phyloP scores from a whole-genome alignment of 2,329 filamentous ascomycete species.

The Penicillium glabrum region DNA sequence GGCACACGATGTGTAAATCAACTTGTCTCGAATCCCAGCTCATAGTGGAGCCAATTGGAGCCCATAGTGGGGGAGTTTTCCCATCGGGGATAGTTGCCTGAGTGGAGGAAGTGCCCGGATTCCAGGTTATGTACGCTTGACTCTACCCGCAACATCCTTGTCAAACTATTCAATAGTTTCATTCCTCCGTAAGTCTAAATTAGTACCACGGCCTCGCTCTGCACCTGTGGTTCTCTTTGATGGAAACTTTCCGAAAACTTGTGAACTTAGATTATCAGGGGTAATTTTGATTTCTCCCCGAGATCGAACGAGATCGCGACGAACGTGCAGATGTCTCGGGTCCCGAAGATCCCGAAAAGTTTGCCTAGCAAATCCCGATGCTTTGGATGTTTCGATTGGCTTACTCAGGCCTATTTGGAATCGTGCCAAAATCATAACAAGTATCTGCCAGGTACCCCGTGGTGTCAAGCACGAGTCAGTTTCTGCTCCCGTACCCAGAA shows the following conservation, averaged over 20 bases:
- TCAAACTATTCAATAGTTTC: neutral
- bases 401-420: neutral
- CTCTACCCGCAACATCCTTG: neutral
- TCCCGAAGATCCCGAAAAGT: neutral
- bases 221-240: neutral
- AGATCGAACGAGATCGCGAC: neutral
- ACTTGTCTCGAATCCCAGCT: neutral
- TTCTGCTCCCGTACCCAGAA: constrained; percentile 20
- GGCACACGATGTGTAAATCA: neutral
- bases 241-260: neutral
- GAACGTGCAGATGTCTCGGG: neutral
- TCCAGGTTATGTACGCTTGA: neutral
- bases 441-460: neutral
- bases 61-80: neutral
- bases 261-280: neutral
- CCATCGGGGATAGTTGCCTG: neutral
- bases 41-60: neutral
- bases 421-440: neutral
- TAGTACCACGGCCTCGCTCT: neutral
- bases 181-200: neutral
- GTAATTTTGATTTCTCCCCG: neutral
- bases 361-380: neutral
- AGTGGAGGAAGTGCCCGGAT: neutral
- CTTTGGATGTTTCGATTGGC: neutral
- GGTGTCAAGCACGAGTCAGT: neutral